Evolutionary conservation across 139 green algal species (phyloP).

Genomic region (Ostreobium quekettii): DNA sequence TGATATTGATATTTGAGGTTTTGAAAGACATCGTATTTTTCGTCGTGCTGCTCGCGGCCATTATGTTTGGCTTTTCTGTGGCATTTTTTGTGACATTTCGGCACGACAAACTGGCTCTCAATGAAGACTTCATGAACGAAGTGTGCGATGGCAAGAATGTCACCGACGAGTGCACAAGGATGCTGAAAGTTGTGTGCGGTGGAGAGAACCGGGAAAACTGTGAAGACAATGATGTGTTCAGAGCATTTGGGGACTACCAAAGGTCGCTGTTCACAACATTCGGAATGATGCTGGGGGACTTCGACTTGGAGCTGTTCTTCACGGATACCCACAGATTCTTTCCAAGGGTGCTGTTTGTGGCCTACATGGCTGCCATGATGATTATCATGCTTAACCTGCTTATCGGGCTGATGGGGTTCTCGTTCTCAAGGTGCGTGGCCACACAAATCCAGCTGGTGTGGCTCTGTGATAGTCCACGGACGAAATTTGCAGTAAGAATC

Average conservation of each 20-base stretch:
- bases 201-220: too few species aligned
- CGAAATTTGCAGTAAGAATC: too few species aligned
- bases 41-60: neutral
- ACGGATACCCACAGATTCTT: conserved; percentile 4
- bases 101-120: too few species aligned
- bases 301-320: neutral
- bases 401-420: conserved; percentile 17
- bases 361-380: conserved; percentile 11
- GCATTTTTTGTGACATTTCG: conserved; percentile 13
- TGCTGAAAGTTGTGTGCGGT: too few species aligned
- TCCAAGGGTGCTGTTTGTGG: conserved; percentile 5
- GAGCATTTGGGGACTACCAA: conserved; percentile 7
- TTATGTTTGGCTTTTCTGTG: conserved; percentile 17
- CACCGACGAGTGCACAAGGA: too few species aligned
- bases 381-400: conserved; percentile 19
- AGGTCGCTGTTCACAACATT: conserved; percentile 13
- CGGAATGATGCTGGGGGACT: conserved; percentile 18
- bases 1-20: conserved; percentile 10
- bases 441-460: neutral
- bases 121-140: too few species aligned
- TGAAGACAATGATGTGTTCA: too few species aligned
- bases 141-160: too few species aligned
- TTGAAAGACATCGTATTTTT: conserved; percentile 9
- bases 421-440: neutral
- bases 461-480: neutral